phyloP scores from a whole-genome alignment of 805 yeast genomes.

The Sugiyamaella valdiviana region DNA sequence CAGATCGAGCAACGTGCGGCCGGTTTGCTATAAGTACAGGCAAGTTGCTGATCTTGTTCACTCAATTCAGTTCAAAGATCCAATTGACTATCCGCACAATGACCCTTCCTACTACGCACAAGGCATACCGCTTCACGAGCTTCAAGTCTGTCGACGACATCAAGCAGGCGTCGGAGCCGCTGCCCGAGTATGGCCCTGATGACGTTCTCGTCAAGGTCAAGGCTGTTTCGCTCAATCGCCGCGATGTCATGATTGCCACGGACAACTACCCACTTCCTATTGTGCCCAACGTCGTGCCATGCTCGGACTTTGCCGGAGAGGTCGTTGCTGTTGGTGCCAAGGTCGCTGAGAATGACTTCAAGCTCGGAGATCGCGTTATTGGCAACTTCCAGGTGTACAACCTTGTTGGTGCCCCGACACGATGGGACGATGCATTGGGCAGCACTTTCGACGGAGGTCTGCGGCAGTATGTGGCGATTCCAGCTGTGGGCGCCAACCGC shows the following conservation, averaged over 20 bases:
- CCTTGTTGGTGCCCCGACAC: no score
- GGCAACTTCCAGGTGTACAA: conserved; percentile 2
- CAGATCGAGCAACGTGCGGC: no score
- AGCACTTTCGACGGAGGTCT: conserved; percentile 11
- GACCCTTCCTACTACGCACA: no score
- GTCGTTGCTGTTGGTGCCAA: conserved; percentile 5
- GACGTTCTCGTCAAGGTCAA: conserved; percentile 8
- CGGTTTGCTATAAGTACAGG: no score
- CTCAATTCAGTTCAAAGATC: no score
- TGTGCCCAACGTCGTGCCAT: conserved; percentile 7
- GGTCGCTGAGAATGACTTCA: no score
- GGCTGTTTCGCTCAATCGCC: conserved; percentile 9
- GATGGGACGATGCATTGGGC: conserved; percentile 7
- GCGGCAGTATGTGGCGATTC: conserved; percentile 7
- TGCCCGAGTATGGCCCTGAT: not conserved
- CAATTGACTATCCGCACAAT: no score
- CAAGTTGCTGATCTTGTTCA: no score
- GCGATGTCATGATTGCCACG: conserved; percentile 8
- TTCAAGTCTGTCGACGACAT: no score
- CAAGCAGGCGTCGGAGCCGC: not conserved
- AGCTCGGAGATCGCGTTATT: conserved; percentile 9
- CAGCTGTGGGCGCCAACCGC: not conserved
- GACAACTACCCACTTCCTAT: conserved; percentile 3
- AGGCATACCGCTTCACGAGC: no score
- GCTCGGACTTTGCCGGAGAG: conserved; percentile 11